Evolutionary conservation across 345 rosid genomes (phyloP), one percentile per base, ranked within the genome.

Genomic region (Moringa oleifera): DNA sequence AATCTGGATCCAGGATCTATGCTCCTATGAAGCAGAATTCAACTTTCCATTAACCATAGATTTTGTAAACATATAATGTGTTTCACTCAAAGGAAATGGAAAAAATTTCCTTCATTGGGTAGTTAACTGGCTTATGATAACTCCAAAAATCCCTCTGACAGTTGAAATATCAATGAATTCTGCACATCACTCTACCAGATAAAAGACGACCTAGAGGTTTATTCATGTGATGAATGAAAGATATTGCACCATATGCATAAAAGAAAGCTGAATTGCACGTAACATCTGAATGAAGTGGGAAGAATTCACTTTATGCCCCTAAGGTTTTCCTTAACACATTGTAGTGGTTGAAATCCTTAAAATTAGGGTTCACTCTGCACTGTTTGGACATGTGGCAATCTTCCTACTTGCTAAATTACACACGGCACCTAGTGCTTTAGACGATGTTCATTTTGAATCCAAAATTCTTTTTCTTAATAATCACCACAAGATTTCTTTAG

Each of bases 1-100:
- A 33, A 51, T 23, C 57, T 47, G 52, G 37, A 15, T 21, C 49
- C 63, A 66, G 25, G 19, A 68, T 23, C 2, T 20, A 22, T 18
- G 19, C 20, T 20, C 21, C 25, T 25, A 58, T 41, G 28, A 20
- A 41, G 47, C 47, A 11, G 6, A 41, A 41, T 5, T 41, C 16
- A 41, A 41, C 17, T 41, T 41, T 15, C 47, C 47, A 15, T 4
- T 5, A 41, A 41, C 47, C 47, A 5, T 41, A 41, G 12, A 41
- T 9, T 7, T 15, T 41, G 17, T 41, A 41, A 4, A 41, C 2
- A 15, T 41, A 28, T 8, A 2, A 28, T 11, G 47, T 41, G 2
- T 4, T 41, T 41, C 47, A 41, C 47, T 11, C 47, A 41, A 41
- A 15, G 16, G 12, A 41, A 41, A 41, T 16, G 6, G 47, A 11